Conservation (phyloP, 1,284 basidiomycete species). For the Meira miltonrushii region DNA sequence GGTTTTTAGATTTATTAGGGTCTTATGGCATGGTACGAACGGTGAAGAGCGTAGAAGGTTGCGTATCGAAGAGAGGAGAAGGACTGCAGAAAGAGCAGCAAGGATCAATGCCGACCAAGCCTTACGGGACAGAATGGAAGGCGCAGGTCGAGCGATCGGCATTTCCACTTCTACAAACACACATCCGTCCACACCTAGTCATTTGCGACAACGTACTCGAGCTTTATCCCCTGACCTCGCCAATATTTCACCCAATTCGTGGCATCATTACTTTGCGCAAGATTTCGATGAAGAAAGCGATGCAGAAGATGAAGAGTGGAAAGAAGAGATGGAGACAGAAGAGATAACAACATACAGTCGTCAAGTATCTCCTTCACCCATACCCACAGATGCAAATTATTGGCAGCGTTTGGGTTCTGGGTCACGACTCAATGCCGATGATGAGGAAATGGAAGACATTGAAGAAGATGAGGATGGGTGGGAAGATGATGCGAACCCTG, state of each 20-base stretch:
- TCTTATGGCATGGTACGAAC: constrained; percentile 47
- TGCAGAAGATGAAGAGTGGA: constrained; percentile 8
- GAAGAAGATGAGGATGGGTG: constrained; percentile 5
- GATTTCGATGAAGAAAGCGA: not conserved
- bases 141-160: not conserved
- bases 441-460: constrained; percentile 10
- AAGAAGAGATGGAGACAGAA: not conserved
- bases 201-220: not conserved
- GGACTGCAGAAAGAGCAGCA: not conserved
- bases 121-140: not conserved
- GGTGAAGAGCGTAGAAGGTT: constrained; percentile 31
- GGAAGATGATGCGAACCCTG: not conserved
- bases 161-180: not conserved
- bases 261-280: constrained; percentile 8
- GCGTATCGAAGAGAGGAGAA: constrained; percentile 14
- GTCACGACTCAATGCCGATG: not conserved
- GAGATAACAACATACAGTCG: not conserved
- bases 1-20: constrained; percentile 25
- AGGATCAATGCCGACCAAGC: not conserved
- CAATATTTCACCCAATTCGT: not conserved
- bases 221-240: not conserved
- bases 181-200: not conserved
- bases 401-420: constrained; percentile 2
- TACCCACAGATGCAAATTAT: not conserved
- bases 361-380: no score